Base-by-base conservation (phyloP, 208 protist genomes). In the Trypanosoma lewisi region DNA sequence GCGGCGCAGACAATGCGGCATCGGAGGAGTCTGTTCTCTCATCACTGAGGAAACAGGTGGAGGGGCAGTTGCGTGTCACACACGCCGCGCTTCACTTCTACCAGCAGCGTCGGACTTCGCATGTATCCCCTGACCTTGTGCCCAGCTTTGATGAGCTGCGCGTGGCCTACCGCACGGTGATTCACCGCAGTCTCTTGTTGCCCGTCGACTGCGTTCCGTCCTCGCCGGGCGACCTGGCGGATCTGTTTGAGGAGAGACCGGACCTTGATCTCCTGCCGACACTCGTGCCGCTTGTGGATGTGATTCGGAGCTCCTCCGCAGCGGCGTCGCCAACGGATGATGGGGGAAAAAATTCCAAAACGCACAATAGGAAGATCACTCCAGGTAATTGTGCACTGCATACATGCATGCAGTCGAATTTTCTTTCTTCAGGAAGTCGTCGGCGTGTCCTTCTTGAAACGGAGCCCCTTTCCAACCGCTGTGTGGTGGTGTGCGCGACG, bases 341-440 rank as follows among this genome's bases (percentile, higher is more conserved):
- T 14, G 39, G 23, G n/a, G 49, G 16, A 23, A 31, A 5, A 21
- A 66, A 2, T 9, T 27, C 49, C 4, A 21, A 23, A 33, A 31
- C 45, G 16, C 23, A 23, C 0, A 16, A 36, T 25, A 50, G 30
- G n/a, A 49, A 45, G 27, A 55, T 25, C 25, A 36, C 34, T 16
- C 28, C 42, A 2, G 42, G 55, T 21, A 95, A 95, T 71, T 95
- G 86, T 67, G 39, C 72, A 4, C 56, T 95, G 25, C 75, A 84
- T 41, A 95, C 89, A 0, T 95, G 89, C 53, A 73, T 77, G 25
- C 75, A 89, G 60, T 77, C 85, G 4, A 77, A 87, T 33, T 92
- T 91, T 68, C 8, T 91, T n/a, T 86, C 81, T 1, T 27, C 82
- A 4, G 53, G 65, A 8, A 89, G 70, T 34, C 74, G 83, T 16